Percentiles rank a stretch among this genome's conserved stretches.
Conservation (phyloP, 129 eudicot genomes). For the Tagetes erecta region DNA sequence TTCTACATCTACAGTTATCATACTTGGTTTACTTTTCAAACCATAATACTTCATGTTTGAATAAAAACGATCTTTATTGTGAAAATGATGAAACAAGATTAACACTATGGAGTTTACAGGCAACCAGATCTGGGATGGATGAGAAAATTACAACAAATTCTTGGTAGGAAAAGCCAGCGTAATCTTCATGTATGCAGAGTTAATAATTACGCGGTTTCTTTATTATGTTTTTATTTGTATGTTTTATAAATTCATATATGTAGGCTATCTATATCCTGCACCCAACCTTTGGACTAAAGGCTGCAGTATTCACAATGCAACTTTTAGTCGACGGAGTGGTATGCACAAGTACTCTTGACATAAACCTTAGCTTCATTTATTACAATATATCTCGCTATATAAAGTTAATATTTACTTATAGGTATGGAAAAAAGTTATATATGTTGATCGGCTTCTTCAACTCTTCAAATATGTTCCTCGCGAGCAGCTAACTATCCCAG, state of each 20-base stretch:
- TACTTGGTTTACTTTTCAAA: neutral
- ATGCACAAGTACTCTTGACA: conserved; percentile 18
- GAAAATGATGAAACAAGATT: conserved; percentile 11
- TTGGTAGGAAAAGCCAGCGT: conserved; percentile 92
- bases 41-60: neutral
- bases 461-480: conserved; percentile 95
- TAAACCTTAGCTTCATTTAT: neutral
- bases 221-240: neutral
- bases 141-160: conserved; percentile 51
- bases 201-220: neutral
- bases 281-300: conserved; percentile 89
- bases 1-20: neutral
- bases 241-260: neutral
- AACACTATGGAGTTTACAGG: conserved; percentile 41
- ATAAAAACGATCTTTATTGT: conserved; percentile 7
- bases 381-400: neutral
- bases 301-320: conserved; percentile 75
- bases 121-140: conserved; percentile 2
- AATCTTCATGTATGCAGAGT: conserved; percentile 74
- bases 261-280: conserved; percentile 95
- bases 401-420: conserved; percentile 24
- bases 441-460: conserved; percentile 88
- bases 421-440: conserved; percentile 95
- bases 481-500: conserved; percentile 92
- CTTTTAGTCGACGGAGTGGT: conserved; percentile 78